A percentile compares a stretch with the other conserved stretches of the same genome.
These are phyloP conservation scores for Entomortierella lignicola DNA, from an alignment of 192 early-diverging fungal genomes.

Conservation along the genomic window DNA sequence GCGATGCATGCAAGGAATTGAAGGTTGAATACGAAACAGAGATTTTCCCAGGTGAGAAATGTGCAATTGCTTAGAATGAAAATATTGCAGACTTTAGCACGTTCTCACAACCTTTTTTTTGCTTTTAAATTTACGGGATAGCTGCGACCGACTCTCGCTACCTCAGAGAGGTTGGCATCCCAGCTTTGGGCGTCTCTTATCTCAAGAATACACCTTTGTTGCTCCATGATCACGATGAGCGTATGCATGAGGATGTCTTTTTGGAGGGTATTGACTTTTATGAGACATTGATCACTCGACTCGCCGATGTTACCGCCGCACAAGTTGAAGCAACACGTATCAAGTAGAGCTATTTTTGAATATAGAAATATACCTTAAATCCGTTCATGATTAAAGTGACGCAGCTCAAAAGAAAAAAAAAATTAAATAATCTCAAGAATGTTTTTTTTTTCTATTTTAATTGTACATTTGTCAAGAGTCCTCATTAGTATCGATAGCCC, in stretches of 20 bases:
- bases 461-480: too few species aligned
- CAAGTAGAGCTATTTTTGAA: too few species aligned
- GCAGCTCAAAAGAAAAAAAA: too few species aligned
- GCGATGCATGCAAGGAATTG: conserved; percentile 63
- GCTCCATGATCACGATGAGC: conserved; percentile 91
- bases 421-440: too few species aligned
- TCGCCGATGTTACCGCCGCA: conserved; percentile 60
- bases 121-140: background rate
- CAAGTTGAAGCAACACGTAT: conserved; percentile 44
- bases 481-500: background rate
- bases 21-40: conserved; percentile 70
- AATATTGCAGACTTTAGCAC: too few species aligned
- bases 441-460: too few species aligned
- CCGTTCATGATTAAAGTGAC: too few species aligned
- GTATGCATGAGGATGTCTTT: conserved; percentile 79
- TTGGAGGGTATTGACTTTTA: conserved; percentile 84
- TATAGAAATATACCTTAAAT: too few species aligned
- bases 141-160: conserved; percentile 86
- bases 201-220: conserved; percentile 82
- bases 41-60: conserved; percentile 75
- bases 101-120: too few species aligned
- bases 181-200: conserved; percentile 86
- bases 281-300: conserved; percentile 64
- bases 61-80: background rate
- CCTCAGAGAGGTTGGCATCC: conserved; percentile 79